Evolutionary conservation across 495 filamentous ascomycete genomes (phyloP).

Genomic region (Penicillium taxi): DNA sequence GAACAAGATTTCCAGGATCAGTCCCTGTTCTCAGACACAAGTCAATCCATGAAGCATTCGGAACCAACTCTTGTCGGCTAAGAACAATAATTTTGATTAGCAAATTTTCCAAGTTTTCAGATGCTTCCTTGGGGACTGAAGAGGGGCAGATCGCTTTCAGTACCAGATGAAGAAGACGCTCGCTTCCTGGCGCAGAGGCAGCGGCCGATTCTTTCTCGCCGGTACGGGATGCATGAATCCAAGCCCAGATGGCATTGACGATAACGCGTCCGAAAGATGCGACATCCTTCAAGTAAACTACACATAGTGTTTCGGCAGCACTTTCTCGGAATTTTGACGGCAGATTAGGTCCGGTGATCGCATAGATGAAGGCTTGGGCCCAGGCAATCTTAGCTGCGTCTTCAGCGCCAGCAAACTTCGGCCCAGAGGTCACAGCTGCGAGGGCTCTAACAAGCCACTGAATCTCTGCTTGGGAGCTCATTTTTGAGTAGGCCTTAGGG

Average conservation of each 20-base stretch:
- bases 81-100: conserved; percentile 70
- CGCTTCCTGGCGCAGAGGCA: conserved; percentile 50
- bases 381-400: conserved; percentile 48
- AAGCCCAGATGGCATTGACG: conserved; percentile 71
- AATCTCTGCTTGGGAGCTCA: conserved; percentile 62
- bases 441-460: conserved; percentile 69
- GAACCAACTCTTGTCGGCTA: conserved; percentile 68
- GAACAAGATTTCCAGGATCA: conserved; percentile 73
- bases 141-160: conserved; percentile 62
- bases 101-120: conserved; percentile 47
- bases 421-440: conserved; percentile 44
- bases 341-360: conserved; percentile 54
- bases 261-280: conserved; percentile 49
- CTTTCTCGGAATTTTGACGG: conserved; percentile 51
- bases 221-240: conserved; percentile 56
- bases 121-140: conserved; percentile 28
- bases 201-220: conserved; percentile 74
- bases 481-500: conserved; percentile 70
- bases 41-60: conserved; percentile 78
- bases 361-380: conserved; percentile 74
- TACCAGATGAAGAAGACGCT: conserved; percentile 47
- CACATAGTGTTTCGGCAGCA: conserved; percentile 49
- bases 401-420: conserved; percentile 27
- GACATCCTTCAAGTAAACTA: conserved; percentile 49
- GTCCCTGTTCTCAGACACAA: conserved; percentile 66